Conservation (phyloP, 2,329 filamentous ascomycete species). For the Neofusicoccum sp. region DNA sequence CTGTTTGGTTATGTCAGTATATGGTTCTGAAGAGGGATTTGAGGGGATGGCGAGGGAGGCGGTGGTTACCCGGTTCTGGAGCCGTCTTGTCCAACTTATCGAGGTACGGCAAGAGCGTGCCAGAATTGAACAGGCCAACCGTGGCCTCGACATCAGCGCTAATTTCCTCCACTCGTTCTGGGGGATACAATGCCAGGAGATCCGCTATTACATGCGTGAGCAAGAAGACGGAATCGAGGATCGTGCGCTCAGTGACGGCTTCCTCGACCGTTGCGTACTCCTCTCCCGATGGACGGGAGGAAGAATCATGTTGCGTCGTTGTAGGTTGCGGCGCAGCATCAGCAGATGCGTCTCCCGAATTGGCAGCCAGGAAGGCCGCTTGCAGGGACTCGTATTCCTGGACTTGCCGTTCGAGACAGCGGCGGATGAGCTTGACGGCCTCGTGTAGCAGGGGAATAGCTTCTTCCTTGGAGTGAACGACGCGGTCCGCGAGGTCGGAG, state of each 20-base stretch:
- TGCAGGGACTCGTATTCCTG: slow-evolving; percentile 44
- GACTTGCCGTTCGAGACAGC: slow-evolving; percentile 46
- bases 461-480: slow-evolving; percentile 37
- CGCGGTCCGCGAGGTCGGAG: slow-evolving; percentile 60
- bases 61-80: slow-evolving; percentile 22
- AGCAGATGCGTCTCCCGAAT: slow-evolving; percentile 21
- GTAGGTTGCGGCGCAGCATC: slow-evolving; percentile 21
- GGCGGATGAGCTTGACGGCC: slow-evolving; percentile 59
- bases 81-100: slow-evolving; percentile 16
- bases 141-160: slow-evolving; percentile 56
- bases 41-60: background rate
- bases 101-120: background rate
- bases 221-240: slow-evolving; percentile 54
- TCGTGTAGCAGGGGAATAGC: slow-evolving; percentile 58
- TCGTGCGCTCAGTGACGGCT: slow-evolving; percentile 61
- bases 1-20: slow-evolving; percentile 27
- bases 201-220: slow-evolving; percentile 31
- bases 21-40: slow-evolving; percentile 15
- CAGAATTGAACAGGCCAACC: background rate
- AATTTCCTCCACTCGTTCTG: slow-evolving; percentile 55
- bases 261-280: slow-evolving; percentile 68
- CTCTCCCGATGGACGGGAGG: slow-evolving; percentile 44
- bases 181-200: slow-evolving; percentile 63
- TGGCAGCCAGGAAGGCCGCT: slow-evolving; percentile 32
- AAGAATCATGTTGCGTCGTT: background rate